phyloP scores from a whole-genome alignment of 2,329 filamentous ascomycete genomes.

The Teratosphaeria gauchensis region DNA sequence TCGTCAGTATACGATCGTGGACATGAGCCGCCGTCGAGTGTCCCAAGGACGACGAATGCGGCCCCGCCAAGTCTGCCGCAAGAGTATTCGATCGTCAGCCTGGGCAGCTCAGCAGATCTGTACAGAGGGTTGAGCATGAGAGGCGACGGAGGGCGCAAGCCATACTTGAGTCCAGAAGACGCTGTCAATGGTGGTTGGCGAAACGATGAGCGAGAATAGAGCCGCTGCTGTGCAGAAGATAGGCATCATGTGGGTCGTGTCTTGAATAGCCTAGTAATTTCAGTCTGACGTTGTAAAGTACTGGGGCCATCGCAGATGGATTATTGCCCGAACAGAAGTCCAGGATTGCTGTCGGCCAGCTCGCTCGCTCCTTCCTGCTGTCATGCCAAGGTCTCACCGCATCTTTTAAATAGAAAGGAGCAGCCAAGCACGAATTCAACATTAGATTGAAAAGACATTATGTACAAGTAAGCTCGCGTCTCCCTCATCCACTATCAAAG shows the following conservation, averaged over 20 bases:
- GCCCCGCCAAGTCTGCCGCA: constrained; percentile 9
- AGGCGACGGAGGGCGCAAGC: constrained; percentile 2
- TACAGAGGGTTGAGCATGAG: constrained; percentile 7
- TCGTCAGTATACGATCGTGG: constrained; percentile 7
- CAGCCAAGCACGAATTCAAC: not conserved
- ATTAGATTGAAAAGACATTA: not conserved
- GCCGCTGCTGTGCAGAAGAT: not conserved
- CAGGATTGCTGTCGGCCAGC: no score
- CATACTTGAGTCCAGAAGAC: constrained; percentile 9
- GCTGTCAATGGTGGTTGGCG: constrained; percentile 7
- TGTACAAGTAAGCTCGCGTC: not conserved
- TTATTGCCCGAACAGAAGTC: no score
- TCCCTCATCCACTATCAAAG: not conserved
- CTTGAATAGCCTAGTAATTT: no score
- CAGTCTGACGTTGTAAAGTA: no score
- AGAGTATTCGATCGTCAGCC: constrained; percentile 9
- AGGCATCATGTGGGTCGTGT: not conserved
- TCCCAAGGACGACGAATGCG: not conserved
- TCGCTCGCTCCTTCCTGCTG: no score
- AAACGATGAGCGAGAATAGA: constrained; percentile 1
- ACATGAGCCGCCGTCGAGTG: constrained; percentile 5
- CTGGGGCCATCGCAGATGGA: no score
- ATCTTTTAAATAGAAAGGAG: not conserved
- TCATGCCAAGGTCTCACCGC: not conserved
- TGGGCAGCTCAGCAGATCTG: constrained; percentile 6